phyloP scores from a whole-genome alignment of 179 eudicot genomes.

The Silene coronaria region DNA sequence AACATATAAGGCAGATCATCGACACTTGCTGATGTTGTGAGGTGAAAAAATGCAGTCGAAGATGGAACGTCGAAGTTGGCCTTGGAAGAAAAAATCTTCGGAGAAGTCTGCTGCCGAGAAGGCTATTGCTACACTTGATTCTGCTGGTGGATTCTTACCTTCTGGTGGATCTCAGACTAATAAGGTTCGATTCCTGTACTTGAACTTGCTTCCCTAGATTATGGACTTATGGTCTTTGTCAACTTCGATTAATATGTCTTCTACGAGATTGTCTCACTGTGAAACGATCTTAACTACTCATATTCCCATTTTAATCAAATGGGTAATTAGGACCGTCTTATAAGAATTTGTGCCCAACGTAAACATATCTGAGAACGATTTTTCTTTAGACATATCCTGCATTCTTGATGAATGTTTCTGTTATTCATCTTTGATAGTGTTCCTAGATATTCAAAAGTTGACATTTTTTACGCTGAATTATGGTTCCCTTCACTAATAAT shows the following conservation, averaged over 20 bases:
- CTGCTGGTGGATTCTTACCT: conserved; percentile 42
- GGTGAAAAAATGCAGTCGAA: conserved; percentile 28
- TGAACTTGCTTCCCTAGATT: too few species aligned
- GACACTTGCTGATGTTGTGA: background rate
- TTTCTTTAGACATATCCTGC: background rate
- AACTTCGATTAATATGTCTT: background rate
- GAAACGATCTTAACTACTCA: too few species aligned
- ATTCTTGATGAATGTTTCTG: background rate
- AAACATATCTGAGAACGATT: too few species aligned
- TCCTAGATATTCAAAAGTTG: background rate
- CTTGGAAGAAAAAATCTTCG: conserved; percentile 90
- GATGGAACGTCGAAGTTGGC: conserved; percentile 88
- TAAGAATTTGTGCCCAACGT: background rate
- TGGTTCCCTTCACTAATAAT: too few species aligned
- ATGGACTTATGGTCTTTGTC: background rate
- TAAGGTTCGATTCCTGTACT: conserved; percentile 34
- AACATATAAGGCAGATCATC: background rate
- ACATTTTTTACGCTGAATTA: too few species aligned
- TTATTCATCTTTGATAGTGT: background rate
- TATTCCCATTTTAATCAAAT: too few species aligned
- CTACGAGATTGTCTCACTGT: too few species aligned
- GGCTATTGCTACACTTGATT: conserved; percentile 47
- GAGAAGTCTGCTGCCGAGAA: conserved; percentile 65
- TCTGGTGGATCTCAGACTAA: conserved; percentile 45
- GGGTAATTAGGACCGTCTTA: too few species aligned